A percentile compares a stretch with the other conserved stretches of the same genome.
Conservation (phyloP, 106 monocot species). For the Allium fistulosum region DNA sequence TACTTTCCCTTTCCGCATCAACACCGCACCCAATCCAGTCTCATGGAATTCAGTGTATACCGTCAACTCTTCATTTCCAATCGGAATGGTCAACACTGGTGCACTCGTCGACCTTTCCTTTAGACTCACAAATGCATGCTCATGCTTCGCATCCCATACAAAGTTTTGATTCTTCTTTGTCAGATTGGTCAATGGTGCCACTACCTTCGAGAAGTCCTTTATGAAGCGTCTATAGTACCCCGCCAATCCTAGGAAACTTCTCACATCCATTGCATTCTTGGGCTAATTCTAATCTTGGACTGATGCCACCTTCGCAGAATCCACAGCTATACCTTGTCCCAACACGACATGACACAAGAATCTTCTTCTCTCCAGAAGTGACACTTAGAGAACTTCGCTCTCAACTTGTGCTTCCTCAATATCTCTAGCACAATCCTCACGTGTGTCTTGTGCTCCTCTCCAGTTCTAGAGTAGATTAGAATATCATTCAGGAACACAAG, state of each 20-base stretch:
- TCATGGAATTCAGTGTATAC: too few relatives aligned
- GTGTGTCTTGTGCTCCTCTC: neutral
- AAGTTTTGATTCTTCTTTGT: too few relatives aligned
- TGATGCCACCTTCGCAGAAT: neutral
- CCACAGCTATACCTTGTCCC: neutral
- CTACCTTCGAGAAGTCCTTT: too few relatives aligned
- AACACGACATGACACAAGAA: neutral
- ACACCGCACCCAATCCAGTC: too few relatives aligned
- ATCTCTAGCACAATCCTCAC: neutral
- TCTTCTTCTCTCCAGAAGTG: neutral
- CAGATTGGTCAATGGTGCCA: too few relatives aligned
- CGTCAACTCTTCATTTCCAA: too few relatives aligned
- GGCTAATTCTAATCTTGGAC: neutral
- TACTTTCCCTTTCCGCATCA: too few relatives aligned
- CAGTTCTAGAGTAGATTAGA: neutral
- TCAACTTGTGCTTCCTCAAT: neutral
- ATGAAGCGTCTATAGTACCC: too few relatives aligned
- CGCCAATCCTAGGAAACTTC: neutral
- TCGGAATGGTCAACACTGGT: too few relatives aligned
- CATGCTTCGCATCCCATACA: too few relatives aligned
- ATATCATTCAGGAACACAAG: neutral
- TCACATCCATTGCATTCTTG: neutral
- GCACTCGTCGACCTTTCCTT: too few relatives aligned
- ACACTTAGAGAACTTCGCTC: neutral
- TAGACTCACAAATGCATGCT: too few relatives aligned